Evolutionary conservation across 805 yeast species (phyloP), one percentile per base, ranked within the genome.

Genomic region (Kockiozyma suomiensis): DNA sequence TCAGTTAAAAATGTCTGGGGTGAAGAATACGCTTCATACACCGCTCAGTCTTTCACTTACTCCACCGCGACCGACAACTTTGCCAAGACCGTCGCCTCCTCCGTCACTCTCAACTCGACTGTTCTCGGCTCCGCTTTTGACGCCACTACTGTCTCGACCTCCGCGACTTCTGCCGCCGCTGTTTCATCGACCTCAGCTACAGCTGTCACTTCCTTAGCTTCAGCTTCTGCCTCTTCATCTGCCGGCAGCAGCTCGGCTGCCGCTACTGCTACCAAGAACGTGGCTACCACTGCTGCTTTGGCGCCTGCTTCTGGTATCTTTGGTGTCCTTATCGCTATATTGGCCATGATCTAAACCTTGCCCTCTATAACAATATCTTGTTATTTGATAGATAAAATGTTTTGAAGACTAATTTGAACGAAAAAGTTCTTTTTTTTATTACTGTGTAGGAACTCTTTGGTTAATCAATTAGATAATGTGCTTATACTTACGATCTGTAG

Each of bases 1-100:
- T 62, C 72, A 2, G 72, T 76, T 58, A 67, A 68, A 28, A 66
- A 73, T 13, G 69, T 68, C 51, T 76, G 79, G 80, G 70, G 72
- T 35, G 57, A 65, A 37, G 73, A 46, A 2, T 57, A 32, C 35
- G 13, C 65, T 1, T 26, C 61, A 15, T 30, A 50, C 42, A 47
- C 50, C 48, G 46, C 64, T 19, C 28, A 49, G 28, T 1, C 56
- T 17, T 15, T 45, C 50, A 28, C 61, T 12, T 50, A 47, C 52
- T 47, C 61, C 55, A n/a, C 68, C 40, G 32, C 33, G 43, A 26
- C 61, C 61, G 53, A 50, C 59, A 21, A 47, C 61, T 50, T 50
- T 37, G 54, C 56, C 41, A 30, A 53, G 43, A 10, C 57, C 33
- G 17, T 61, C 58, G 54, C 55, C 43, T 17, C 57, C 33, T 12